Percentiles rank a stretch among this genome's conserved stretches.
These are phyloP conservation scores for Alternaria triticina DNA, from an alignment of 2,329 filamentous ascomycete genomes.

Conservation along the genomic window DNA sequence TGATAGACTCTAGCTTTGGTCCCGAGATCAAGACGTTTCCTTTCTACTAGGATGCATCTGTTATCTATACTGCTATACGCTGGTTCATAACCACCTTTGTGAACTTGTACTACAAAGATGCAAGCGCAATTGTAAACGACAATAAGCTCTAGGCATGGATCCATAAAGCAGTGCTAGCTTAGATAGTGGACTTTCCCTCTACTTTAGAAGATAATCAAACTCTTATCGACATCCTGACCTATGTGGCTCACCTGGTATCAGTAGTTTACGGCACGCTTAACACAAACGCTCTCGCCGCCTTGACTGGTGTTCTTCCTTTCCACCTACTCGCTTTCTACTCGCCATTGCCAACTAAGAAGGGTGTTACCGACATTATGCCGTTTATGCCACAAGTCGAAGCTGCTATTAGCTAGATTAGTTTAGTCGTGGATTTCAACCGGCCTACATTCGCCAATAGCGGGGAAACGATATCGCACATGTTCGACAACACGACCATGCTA, in stretches of 20 bases:
- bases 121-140: background rate
- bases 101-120: background rate
- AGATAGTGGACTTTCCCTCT: constrained; percentile 1
- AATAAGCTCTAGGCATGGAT: constrained; percentile 2
- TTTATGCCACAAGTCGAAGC: constrained; percentile 2
- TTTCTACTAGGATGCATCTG: background rate
- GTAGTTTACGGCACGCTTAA: constrained; percentile 4
- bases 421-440: background rate
- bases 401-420: background rate
- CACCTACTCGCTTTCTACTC: constrained; percentile 7
- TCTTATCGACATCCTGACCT: constrained; percentile 2
- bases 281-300: background rate
- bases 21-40: constrained; percentile 2
- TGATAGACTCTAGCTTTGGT: constrained; percentile 3
- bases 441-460: background rate
- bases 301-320: constrained; percentile 1
- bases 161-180: background rate
- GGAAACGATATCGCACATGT: background rate
- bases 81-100: background rate
- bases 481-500: background rate
- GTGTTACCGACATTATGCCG: background rate
- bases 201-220: background rate
- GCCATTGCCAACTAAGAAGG: constrained; percentile 1
- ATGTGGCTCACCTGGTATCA: constrained; percentile 4
- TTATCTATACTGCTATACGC: background rate